These are phyloP conservation scores for Rhynchospora pubera DNA, from an alignment of 176 grass and related monocot species.

Conservation along the genomic window DNA sequence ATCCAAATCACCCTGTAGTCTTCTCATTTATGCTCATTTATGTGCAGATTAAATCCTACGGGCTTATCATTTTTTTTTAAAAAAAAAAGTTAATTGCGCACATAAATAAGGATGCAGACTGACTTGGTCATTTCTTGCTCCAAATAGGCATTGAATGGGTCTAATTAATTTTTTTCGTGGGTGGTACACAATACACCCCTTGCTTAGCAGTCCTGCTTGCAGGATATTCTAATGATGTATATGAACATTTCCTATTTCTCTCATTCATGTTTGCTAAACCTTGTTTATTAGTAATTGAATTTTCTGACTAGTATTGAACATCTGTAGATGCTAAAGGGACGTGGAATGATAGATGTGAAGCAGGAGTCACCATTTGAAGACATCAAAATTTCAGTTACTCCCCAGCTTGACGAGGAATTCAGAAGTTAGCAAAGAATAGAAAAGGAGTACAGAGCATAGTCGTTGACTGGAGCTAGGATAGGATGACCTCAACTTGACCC, in stretches of 20 bases:
- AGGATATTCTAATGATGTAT: not conserved
- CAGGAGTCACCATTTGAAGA: slow-evolving; percentile 51
- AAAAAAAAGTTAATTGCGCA: no score
- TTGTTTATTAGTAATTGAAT: not conserved
- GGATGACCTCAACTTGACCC: slow-evolving; percentile 3
- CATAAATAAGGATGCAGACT: not conserved
- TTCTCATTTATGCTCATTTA: not conserved
- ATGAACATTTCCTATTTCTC: not conserved
- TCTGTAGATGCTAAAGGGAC: slow-evolving; percentile 57
- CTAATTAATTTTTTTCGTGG: not conserved
- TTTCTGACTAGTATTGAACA: not conserved
- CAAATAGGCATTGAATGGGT: not conserved
- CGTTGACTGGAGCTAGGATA: not conserved
- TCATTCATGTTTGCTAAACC: not conserved
- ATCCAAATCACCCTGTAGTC: not conserved
- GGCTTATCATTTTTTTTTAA: no score
- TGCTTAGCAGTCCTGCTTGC: not conserved
- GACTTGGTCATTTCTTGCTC: not conserved
- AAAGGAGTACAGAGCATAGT: not conserved
- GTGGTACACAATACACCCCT: not conserved
- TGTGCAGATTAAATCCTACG: not conserved
- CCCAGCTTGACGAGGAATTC: slow-evolving; percentile 36
- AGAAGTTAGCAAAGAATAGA: not conserved
- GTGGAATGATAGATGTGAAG: slow-evolving; percentile 47
- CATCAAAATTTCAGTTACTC: slow-evolving; percentile 39